phyloP scores from a whole-genome alignment of 441 rosid genomes.

The California macrophylla region DNA sequence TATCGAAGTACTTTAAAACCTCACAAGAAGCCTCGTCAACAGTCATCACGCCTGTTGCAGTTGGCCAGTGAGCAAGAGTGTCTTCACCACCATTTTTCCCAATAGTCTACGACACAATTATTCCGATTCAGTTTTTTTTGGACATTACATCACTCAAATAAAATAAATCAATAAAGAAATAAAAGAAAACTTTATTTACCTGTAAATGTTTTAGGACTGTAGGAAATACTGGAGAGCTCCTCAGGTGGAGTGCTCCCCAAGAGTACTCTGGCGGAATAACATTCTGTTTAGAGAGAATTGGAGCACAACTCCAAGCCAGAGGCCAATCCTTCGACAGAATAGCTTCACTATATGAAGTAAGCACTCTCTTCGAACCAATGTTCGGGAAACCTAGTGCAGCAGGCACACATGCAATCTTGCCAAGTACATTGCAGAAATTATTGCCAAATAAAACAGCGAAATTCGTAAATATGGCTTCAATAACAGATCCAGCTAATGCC shows the following conservation, averaged over 20 bases:
- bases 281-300: slow-evolving; percentile 70
- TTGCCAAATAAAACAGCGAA: slow-evolving; percentile 80
- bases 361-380: slow-evolving; percentile 70
- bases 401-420: slow-evolving; percentile 77
- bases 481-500: slow-evolving; percentile 79
- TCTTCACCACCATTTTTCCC: slow-evolving; percentile 95
- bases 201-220: slow-evolving; percentile 77
- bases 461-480: slow-evolving; percentile 72
- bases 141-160: not conserved
- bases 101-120: slow-evolving; percentile 41
- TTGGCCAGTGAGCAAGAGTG: slow-evolving; percentile 96
- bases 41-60: slow-evolving; percentile 61
- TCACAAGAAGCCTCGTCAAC: slow-evolving; percentile 70
- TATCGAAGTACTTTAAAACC: slow-evolving; percentile 79
- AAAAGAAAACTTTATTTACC: slow-evolving; percentile 28
- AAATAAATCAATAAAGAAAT: not conserved
- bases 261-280: slow-evolving; percentile 84
- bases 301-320: slow-evolving; percentile 88
- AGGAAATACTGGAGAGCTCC: slow-evolving; percentile 82
- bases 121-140: slow-evolving; percentile 17
- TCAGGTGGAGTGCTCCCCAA: slow-evolving; percentile 72
- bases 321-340: slow-evolving; percentile 87
- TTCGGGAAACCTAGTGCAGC: slow-evolving; percentile 84
- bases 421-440: slow-evolving; percentile 67
- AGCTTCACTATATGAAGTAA: slow-evolving; percentile 76